phyloP scores from a whole-genome alignment of 2,329 filamentous ascomycete species.

The Hypomyces rosellus region DNA sequence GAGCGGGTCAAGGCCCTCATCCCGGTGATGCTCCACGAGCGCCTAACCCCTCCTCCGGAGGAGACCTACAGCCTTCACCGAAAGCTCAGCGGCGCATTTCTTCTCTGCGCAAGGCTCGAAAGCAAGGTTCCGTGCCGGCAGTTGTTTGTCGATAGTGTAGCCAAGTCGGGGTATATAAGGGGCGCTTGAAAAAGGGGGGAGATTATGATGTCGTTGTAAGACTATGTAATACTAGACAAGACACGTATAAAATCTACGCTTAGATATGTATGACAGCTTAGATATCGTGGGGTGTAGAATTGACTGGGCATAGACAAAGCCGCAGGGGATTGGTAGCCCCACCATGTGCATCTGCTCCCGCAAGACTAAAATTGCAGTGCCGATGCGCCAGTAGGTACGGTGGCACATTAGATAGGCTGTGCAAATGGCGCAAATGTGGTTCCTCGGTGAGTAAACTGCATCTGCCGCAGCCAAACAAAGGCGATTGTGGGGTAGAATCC shows the following conservation, averaged over 20 bases:
- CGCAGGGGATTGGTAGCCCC: not conserved
- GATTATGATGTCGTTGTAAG: not conserved
- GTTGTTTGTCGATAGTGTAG: constrained; percentile 61
- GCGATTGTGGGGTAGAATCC: no score
- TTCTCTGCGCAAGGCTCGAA: constrained; percentile 81
- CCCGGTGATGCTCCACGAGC: constrained; percentile 85
- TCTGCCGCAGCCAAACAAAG: no score
- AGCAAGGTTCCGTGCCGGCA: constrained; percentile 76
- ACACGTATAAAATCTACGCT: no score
- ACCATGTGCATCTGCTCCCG: not conserved
- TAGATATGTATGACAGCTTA: no score
- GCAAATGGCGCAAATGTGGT: no score
- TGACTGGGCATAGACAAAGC: not conserved
- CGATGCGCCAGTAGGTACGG: no score
- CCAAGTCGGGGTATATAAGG: constrained; percentile 26
- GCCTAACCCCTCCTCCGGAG: constrained; percentile 85
- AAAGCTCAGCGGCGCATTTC: constrained; percentile 90
- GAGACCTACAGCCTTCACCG: constrained; percentile 95
- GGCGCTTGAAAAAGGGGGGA: not conserved
- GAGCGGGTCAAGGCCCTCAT: constrained; percentile 84
- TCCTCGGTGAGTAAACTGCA: no score
- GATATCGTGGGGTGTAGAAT: no score
- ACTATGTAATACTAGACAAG: not conserved
- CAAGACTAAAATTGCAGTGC: no score
- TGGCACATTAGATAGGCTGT: no score